A percentile compares a stretch with the other conserved stretches of the same genome.
These are phyloP conservation scores for Aegle marmelos DNA, from an alignment of 345 rosid genomes.

Conservation along the genomic window DNA sequence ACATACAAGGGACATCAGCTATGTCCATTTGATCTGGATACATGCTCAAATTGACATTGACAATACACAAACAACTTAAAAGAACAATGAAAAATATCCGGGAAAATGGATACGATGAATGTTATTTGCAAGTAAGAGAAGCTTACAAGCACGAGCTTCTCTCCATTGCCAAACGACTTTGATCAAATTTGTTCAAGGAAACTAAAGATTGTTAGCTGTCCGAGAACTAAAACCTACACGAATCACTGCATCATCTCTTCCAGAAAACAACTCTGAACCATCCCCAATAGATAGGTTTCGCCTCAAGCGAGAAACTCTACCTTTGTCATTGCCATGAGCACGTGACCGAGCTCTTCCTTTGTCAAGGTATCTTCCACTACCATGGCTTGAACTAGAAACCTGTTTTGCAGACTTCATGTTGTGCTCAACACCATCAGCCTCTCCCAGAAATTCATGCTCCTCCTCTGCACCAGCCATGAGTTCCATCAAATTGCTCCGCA, in stretches of 20 bases:
- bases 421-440: constrained; percentile 17
- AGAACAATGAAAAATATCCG: constrained; percentile 12
- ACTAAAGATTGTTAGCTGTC: constrained; percentile 19
- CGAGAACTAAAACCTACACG: constrained; percentile 18
- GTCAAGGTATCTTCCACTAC: constrained; percentile 30
- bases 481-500: constrained; percentile 73
- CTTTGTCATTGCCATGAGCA: constrained; percentile 13
- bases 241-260: constrained; percentile 16
- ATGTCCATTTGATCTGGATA: constrained; percentile 29
- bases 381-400: constrained; percentile 37
- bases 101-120: constrained; percentile 18
- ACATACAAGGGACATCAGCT: constrained; percentile 27
- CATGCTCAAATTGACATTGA: constrained; percentile 18
- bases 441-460: constrained; percentile 29
- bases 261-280: constrained; percentile 28
- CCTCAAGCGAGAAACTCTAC: constrained; percentile 9
- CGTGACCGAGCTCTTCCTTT: constrained; percentile 26
- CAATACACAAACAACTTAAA: constrained; percentile 19
- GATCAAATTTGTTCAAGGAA: background rate
- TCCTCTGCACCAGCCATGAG: constrained; percentile 54
- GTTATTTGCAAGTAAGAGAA: constrained; percentile 29
- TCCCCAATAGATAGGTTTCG: constrained; percentile 37
- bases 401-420: constrained; percentile 22
- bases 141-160: constrained; percentile 21
- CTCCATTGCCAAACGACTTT: constrained; percentile 16